Evolutionary conservation across 2,329 filamentous ascomycete species (phyloP).

Genomic region (Uncinocarpus reesii): DNA sequence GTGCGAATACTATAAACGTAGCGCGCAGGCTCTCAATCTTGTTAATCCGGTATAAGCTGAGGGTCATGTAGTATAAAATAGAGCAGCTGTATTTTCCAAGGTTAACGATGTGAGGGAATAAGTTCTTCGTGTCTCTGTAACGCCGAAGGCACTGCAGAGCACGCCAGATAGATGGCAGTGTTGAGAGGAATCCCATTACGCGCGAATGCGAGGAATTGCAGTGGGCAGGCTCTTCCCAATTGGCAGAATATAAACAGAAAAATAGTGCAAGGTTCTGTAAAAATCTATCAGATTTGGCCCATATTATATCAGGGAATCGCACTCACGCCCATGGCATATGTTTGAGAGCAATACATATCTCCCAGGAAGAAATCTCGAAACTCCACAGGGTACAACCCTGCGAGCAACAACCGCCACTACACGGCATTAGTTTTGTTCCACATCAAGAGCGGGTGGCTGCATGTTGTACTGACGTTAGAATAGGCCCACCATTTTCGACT

Average conservation of each 20-base stretch:
- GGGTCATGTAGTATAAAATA: conserved; percentile 63
- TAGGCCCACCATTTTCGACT: conserved; percentile 79
- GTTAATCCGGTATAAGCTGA: conserved; percentile 76
- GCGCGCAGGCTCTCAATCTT: conserved; percentile 48
- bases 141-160: conserved; percentile 82
- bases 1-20: conserved; percentile 68
- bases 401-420: conserved; percentile 73
- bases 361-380: conserved; percentile 96
- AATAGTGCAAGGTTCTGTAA: conserved; percentile 76
- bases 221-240: conserved; percentile 60
- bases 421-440: conserved; percentile 23
- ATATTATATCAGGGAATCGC: background rate
- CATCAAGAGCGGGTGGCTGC: background rate
- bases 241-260: conserved; percentile 80
- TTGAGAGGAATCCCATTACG: conserved; percentile 71
- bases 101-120: conserved; percentile 88
- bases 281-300: conserved; percentile 20
- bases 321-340: conserved; percentile 76
- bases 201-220: conserved; percentile 84
- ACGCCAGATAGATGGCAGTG: conserved; percentile 80
- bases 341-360: conserved; percentile 94
- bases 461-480: conserved; percentile 58
- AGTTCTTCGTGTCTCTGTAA: conserved; percentile 73
- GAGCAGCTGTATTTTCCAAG: conserved; percentile 83
- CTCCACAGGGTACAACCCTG: conserved; percentile 84